Evolutionary conservation across 2,329 filamentous ascomycete genomes (phyloP).

Genomic region (Botryotinia narcissicola): DNA sequence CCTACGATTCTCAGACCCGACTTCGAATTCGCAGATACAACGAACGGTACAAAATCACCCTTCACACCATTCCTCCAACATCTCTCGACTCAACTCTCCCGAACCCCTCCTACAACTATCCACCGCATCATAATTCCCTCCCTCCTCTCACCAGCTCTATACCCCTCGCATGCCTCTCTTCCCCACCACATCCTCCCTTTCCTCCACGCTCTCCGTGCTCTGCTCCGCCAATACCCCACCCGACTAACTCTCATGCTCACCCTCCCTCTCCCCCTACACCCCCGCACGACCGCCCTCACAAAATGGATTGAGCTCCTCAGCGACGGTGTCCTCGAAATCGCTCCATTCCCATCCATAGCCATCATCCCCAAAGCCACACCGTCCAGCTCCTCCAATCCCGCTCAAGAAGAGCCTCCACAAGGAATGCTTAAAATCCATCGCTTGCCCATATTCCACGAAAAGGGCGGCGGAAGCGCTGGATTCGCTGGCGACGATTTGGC

Average conservation of each 20-base stretch:
- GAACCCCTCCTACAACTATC: conserved; percentile 56
- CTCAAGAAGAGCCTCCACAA: conserved; percentile 72
- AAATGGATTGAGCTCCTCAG: conserved; percentile 82
- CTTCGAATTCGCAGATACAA: conserved; percentile 34
- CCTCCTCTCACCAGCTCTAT: conserved; percentile 82
- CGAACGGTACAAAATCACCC: conserved; percentile 45
- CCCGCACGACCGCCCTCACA: conserved; percentile 70
- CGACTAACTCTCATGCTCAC: conserved; percentile 72
- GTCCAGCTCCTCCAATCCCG: conserved; percentile 51
- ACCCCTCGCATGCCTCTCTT: conserved; percentile 65
- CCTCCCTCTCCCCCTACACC: conserved; percentile 76
- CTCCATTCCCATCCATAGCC: conserved; percentile 63
- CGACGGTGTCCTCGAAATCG: conserved; percentile 84
- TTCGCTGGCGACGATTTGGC: conserved; percentile 79
- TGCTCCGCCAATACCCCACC: conserved; percentile 66
- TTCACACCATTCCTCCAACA: conserved; percentile 64
- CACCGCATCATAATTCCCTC: conserved; percentile 85
- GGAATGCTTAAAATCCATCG: conserved; percentile 82
- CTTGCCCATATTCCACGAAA: conserved; percentile 82
- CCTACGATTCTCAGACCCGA: conserved; percentile 40
- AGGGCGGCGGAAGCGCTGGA: conserved; percentile 73
- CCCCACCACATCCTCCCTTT: conserved; percentile 77
- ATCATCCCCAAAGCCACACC: conserved; percentile 44
- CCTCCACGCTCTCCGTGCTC: conserved; percentile 70
- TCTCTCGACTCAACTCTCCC: conserved; percentile 54